Base-by-base conservation (phyloP, 1,139 yeast genomes). In the Geotrichum phurueaensis region DNA sequence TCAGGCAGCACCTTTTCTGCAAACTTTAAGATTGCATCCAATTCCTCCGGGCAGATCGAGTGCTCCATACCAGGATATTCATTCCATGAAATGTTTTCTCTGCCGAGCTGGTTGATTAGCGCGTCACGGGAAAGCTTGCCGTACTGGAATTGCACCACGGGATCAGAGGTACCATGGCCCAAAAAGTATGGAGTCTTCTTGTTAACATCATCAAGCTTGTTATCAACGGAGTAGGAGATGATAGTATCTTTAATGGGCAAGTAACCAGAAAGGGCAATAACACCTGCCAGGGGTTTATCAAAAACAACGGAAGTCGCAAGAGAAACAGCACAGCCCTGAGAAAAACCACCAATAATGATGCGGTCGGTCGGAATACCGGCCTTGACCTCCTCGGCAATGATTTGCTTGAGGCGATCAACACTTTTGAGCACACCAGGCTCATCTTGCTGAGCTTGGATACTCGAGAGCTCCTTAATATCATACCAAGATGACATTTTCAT, bases 311-410 rank as follows among this genome's bases (percentile, higher is more conserved):
- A 63, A 3, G 75, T 65, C 60, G 91, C 92, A 62, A 89, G 76
- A 1, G 96, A 76, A 13, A 92, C 66, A 0, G 96, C 94, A 56
- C 91, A 96, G 62, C 99, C 99, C 75, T 94, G 99, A 7, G 96
- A 86, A 71, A 94, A 94, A 0, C 99, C 99, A 45, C 98, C 98
- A 64, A 94, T 77, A 18, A 94, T 79, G 57, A 94, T 87, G 59
- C 86, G 82, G 48, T 87, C 85, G 0, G 91, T 76, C 1, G 86
- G 82, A 48, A 92, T 81, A 2, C 95, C 88, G 5, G 72, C 72
- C 7, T 80, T 81, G 18, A 84, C 78, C 71, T 90, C 92, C 64
- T 86, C 86, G 27, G 81, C 75, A 56, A 94, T 80, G 62, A 85
- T 76, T 1, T 70, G 70, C 63, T 83, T 80, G 54, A 91, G 76